These are phyloP conservation scores for Acanthamoeba polyphaga DNA, from an alignment of 208 protist genomes.

Conservation along the genomic window DNA sequence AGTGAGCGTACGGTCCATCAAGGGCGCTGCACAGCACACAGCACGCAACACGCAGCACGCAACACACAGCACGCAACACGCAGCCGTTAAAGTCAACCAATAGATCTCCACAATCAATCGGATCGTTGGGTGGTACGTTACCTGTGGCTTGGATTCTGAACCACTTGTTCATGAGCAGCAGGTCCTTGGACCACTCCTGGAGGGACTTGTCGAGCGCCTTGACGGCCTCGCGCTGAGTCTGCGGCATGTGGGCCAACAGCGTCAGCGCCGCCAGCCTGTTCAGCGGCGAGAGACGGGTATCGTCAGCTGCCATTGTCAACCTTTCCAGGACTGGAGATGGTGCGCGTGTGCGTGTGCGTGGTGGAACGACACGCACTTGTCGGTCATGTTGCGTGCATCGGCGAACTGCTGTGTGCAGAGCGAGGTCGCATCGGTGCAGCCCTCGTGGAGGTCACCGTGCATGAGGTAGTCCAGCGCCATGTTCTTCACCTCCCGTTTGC, in stretches of 20 bases:
- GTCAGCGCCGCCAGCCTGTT: background rate
- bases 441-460: background rate
- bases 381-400: background rate
- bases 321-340: background rate
- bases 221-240: constrained; percentile 3
- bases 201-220: background rate
- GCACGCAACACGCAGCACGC: no score
- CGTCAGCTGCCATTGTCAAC: background rate
- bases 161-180: constrained; percentile 50
- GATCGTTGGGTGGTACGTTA: background rate
- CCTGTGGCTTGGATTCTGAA: constrained; percentile 40
- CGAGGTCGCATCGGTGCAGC: background rate
- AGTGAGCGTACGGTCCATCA: background rate
- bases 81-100: background rate
- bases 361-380: background rate
- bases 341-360: background rate
- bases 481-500: constrained; percentile 8
- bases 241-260: background rate
- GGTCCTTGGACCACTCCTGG: background rate
- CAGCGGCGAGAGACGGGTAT: background rate
- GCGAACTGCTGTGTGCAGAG: background rate
- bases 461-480: constrained; percentile 27
- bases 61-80: no score
- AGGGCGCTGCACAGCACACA: background rate
- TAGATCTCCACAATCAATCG: no score